Evolutionary conservation across 495 filamentous ascomycete species (phyloP).

Genomic region (Xylaria cubensis): DNA sequence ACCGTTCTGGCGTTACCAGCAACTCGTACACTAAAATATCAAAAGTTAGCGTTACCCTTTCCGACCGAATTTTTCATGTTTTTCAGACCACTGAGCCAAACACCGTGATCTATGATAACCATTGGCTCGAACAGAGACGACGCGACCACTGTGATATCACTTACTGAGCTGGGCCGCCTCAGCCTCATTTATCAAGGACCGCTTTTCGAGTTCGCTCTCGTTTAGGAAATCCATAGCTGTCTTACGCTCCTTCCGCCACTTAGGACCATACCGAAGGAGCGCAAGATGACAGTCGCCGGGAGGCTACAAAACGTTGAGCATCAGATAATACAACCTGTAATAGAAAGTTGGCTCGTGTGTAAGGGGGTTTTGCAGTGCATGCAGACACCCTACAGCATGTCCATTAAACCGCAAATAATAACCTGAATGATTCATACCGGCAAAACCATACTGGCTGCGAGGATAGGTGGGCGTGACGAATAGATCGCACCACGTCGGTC

Average conservation of each 20-base stretch:
- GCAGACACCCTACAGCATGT: neutral
- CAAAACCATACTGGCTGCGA: constrained; percentile 37
- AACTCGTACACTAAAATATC: constrained; percentile 28
- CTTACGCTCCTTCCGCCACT: constrained; percentile 34
- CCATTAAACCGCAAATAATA: neutral
- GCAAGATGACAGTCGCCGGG: constrained; percentile 52
- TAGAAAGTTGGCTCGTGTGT: neutral
- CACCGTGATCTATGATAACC: neutral
- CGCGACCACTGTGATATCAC: neutral
- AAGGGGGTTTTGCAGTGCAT: neutral
- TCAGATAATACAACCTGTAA: neutral
- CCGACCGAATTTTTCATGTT: neutral
- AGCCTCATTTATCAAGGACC: constrained; percentile 39
- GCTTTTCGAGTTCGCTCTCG: constrained; percentile 29
- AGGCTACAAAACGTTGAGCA: neutral
- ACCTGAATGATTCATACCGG: neutral
- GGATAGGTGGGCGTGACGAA: constrained; percentile 26
- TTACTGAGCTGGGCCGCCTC: constrained; percentile 33
- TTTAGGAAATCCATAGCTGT: constrained; percentile 45
- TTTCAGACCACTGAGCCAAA: neutral
- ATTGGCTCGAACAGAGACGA: neutral
- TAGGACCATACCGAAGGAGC: constrained; percentile 46
- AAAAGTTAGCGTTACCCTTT: neutral
- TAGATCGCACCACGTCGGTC: constrained; percentile 30
- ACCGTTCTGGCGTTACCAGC: constrained; percentile 22